Percentiles rank a stretch among this genome's conserved stretches.
These are phyloP conservation scores for Candida jianshihensis DNA, from an alignment of 805 yeast genomes.

Conservation along the genomic window DNA sequence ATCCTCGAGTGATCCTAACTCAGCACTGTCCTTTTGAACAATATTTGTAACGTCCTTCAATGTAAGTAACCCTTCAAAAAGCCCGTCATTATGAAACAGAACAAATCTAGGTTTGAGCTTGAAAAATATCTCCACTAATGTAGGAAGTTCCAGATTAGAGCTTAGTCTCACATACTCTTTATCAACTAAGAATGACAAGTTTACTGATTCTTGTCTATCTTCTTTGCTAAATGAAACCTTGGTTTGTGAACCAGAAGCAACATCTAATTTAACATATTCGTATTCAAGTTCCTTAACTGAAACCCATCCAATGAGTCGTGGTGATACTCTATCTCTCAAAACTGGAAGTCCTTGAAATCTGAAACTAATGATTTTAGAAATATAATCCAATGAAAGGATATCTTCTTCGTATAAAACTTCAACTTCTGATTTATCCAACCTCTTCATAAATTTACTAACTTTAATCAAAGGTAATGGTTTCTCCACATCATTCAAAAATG, in stretches of 20 bases:
- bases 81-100: conserved; percentile 18
- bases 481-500: conserved; percentile 36
- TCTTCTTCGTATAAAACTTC: conserved; percentile 27
- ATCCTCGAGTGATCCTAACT: neutral
- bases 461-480: conserved; percentile 32
- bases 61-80: conserved; percentile 19
- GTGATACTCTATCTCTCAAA: conserved; percentile 28
- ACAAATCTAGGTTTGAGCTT: conserved; percentile 23
- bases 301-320: conserved; percentile 36
- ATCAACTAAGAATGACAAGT: conserved; percentile 14
- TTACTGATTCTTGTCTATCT: neutral
- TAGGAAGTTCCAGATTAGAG: conserved; percentile 17
- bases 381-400: conserved; percentile 18
- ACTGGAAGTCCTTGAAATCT: conserved; percentile 38
- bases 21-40: conserved; percentile 3
- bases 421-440: conserved; percentile 21
- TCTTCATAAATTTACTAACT: conserved; percentile 31
- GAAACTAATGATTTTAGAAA: conserved; percentile 16
- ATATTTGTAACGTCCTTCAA: conserved; percentile 15
- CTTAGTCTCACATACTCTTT: conserved; percentile 12
- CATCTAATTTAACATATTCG: conserved; percentile 19
- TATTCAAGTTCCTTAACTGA: conserved; percentile 29
- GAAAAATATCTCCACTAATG: conserved; percentile 23
- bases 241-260: neutral
- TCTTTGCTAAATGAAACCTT: conserved; percentile 4